These are phyloP conservation scores for Phaeosphaeriaceae sp. DNA, from an alignment of 2,329 filamentous ascomycete species.

Conservation along the genomic window DNA sequence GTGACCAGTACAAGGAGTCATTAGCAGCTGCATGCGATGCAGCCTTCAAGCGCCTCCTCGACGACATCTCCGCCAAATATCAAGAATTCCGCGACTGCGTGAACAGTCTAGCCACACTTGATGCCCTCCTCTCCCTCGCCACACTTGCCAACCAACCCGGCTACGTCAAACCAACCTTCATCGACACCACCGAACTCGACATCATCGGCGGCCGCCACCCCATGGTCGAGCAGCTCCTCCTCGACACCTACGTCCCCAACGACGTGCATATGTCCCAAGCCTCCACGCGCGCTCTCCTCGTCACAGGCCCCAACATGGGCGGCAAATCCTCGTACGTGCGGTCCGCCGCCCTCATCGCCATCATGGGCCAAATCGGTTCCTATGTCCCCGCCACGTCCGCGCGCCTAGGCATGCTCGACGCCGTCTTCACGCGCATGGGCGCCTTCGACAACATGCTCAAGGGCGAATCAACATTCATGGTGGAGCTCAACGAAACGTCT, in stretches of 20 bases:
- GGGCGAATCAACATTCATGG: constrained; percentile 97
- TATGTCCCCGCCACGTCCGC: constrained; percentile 85
- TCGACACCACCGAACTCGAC: constrained; percentile 70
- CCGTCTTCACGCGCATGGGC: constrained; percentile 94
- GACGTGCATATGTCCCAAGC: constrained; percentile 71
- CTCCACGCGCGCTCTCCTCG: constrained; percentile 73
- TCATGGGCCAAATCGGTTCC: constrained; percentile 93
- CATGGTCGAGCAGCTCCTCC: constrained; percentile 90
- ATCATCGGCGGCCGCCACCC: constrained; percentile 84
- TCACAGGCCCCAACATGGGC: constrained; percentile 98
- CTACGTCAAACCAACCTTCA: constrained; percentile 79
- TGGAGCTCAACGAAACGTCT: constrained; percentile 91
- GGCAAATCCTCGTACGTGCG: constrained; percentile 98
- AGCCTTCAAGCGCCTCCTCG: constrained; percentile 76
- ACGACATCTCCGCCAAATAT: constrained; percentile 81
- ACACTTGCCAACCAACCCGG: constrained; percentile 84
- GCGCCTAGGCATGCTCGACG: constrained; percentile 81
- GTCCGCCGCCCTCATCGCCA: constrained; percentile 85
- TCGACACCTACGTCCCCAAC: constrained; percentile 91
- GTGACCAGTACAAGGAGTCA: constrained; percentile 93
- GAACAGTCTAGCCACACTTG: constrained; percentile 82
- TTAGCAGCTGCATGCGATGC: constrained; percentile 89
- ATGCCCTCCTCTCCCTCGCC: constrained; percentile 87
- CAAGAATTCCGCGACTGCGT: constrained; percentile 89
- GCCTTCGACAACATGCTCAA: constrained; percentile 96